A percentile compares a stretch with the other conserved stretches of the same genome.
These are phyloP conservation scores for Paraleonurus japonicus DNA, from an alignment of 257 asterid species.

Conservation along the genomic window DNA sequence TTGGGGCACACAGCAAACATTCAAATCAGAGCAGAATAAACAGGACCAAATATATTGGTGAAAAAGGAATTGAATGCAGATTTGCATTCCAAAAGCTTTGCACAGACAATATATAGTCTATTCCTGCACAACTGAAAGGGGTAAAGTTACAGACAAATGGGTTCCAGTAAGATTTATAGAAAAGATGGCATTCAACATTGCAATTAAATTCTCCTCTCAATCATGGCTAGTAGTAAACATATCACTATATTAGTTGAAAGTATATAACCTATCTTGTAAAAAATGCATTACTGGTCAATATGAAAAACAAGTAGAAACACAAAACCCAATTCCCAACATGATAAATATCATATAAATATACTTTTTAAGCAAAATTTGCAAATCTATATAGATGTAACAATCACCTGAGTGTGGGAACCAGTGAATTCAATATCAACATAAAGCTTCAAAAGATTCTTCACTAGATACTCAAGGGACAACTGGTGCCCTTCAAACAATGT, in stretches of 20 bases:
- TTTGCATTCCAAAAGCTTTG: constrained; percentile 8
- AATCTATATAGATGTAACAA: constrained; percentile 9
- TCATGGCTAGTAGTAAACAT: not conserved
- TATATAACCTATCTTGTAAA: not conserved
- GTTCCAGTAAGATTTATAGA: not conserved
- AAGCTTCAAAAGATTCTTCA: constrained; percentile 83
- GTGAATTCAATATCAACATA: constrained; percentile 98
- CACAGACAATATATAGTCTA: not conserved
- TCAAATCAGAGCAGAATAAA: not conserved
- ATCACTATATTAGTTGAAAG: not conserved
- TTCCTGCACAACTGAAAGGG: not conserved
- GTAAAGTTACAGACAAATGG: not conserved
- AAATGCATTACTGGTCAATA: not conserved
- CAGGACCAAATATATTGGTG: not conserved
- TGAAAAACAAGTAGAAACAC: not conserved
- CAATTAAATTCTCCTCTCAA: not conserved
- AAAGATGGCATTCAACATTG: not conserved
- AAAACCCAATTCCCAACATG: not conserved
- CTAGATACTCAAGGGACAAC: constrained; percentile 84
- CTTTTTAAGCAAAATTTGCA: not conserved
- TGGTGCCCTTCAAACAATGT: constrained; percentile 89
- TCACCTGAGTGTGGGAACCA: constrained; percentile 98
- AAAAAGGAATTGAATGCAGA: not conserved
- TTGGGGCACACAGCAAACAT: not conserved
- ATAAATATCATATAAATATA: not conserved